Evolutionary conservation across 2,329 filamentous ascomycete species (phyloP).

Genomic region (Epicoccum sorghinum): DNA sequence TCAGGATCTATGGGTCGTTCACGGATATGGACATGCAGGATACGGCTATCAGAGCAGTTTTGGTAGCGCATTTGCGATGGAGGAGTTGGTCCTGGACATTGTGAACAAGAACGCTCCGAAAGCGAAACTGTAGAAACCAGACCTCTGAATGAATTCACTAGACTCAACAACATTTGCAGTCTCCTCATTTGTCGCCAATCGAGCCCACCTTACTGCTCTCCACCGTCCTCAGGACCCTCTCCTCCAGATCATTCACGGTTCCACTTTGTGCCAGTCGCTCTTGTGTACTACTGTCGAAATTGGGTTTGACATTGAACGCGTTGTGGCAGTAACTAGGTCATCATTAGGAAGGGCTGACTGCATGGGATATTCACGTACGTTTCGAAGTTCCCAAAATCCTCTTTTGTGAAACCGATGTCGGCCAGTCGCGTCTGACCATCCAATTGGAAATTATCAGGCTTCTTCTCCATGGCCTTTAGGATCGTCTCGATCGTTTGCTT

Average conservation of each 20-base stretch:
- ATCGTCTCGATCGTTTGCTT: slow-evolving; percentile 9
- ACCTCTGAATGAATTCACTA: not conserved
- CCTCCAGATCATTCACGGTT: slow-evolving; percentile 8
- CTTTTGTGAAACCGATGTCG: slow-evolving; percentile 8
- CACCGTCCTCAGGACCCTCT: slow-evolving; percentile 2
- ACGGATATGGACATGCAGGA: slow-evolving; percentile 80
- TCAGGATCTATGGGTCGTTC: slow-evolving; percentile 67
- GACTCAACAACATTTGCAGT: not conserved
- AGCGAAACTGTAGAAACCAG: slow-evolving; percentile 13
- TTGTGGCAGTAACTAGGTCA: slow-evolving; percentile 5
- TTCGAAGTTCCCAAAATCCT: slow-evolving; percentile 8
- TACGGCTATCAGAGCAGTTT: slow-evolving; percentile 69
- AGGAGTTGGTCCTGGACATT: slow-evolving; percentile 45
- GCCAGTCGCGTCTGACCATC: slow-evolving; percentile 4
- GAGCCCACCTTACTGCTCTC: slow-evolving; percentile 1
- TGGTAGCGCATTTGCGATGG: slow-evolving; percentile 51
- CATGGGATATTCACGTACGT: not conserved
- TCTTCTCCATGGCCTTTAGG: slow-evolving; percentile 16
- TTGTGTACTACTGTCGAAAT: slow-evolving; percentile 5
- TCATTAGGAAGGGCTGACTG: not conserved
- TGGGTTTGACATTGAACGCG: slow-evolving; percentile 9
- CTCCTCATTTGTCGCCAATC: slow-evolving; percentile 1
- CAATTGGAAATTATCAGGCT: slow-evolving; percentile 2
- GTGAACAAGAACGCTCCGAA: slow-evolving; percentile 19
- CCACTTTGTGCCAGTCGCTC: slow-evolving; percentile 8